phyloP scores from a whole-genome alignment of 2,329 filamentous ascomycete genomes.

The Cyphellophora attinorum region DNA sequence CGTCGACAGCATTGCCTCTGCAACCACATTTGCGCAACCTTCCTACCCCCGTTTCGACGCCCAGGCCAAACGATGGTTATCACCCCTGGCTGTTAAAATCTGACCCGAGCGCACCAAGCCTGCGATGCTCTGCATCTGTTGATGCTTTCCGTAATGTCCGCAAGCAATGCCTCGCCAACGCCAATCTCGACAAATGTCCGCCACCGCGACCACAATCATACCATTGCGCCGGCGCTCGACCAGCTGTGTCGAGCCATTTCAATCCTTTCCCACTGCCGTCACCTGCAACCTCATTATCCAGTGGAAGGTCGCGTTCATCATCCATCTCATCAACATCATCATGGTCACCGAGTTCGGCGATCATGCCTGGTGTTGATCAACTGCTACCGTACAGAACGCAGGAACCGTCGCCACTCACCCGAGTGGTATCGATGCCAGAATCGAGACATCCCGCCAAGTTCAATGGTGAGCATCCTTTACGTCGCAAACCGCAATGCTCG shows the following conservation, averaged over 20 bases:
- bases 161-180: conserved; percentile 44
- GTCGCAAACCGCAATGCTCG: conserved; percentile 2
- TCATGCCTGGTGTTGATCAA: conserved; percentile 2
- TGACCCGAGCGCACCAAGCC: too few species aligned
- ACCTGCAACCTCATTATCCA: conserved; percentile 49
- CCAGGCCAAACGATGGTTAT: conserved; percentile 28
- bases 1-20: conserved; percentile 38
- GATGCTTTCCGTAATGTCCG: conserved; percentile 47
- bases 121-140: conserved; percentile 46
- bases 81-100: conserved; percentile 35
- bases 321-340: conserved; percentile 35
- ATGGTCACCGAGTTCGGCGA: conserved; percentile 11
- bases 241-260: conserved; percentile 3
- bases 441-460: conserved; percentile 4
- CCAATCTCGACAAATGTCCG: conserved; percentile 43
- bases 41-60: conserved; percentile 54
- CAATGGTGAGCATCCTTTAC: conserved; percentile 3
- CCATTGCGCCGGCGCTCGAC: neutral
- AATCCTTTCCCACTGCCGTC: conserved; percentile 53
- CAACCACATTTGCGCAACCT: conserved; percentile 46
- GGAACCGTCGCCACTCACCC: neutral
- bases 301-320: conserved; percentile 45
- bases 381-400: neutral
- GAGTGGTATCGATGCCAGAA: conserved; percentile 1
- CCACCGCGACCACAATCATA: conserved; percentile 20